Conservation (phyloP, 139 green algal genomes). For the Trebouxia sp. region DNA sequence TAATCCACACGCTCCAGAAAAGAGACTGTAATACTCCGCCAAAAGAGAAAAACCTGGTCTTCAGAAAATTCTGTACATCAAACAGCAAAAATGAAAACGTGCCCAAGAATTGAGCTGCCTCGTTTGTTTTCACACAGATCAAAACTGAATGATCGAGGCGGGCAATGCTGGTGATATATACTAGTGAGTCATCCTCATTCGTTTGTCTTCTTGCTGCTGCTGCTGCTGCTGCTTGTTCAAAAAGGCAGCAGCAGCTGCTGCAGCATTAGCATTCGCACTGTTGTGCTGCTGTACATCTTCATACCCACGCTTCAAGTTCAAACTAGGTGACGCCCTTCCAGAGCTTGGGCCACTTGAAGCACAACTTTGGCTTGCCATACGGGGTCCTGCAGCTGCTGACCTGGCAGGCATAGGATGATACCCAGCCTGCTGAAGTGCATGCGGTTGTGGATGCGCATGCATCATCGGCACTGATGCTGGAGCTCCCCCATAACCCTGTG, state of each 20-base stretch:
- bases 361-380: neutral
- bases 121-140: slow-evolving; percentile 1
- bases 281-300: slow-evolving; percentile 12
- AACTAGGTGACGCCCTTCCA: neutral
- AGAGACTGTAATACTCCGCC: too few species aligned
- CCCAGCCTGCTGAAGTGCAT: neutral
- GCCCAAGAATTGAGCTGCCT: neutral
- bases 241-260: slow-evolving; percentile 9
- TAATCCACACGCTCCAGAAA: too few species aligned
- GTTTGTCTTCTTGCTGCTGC: slow-evolving; percentile 16
- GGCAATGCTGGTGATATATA: neutral
- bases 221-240: slow-evolving; percentile 22
- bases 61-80: slow-evolving; percentile 6
- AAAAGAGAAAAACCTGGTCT: too few species aligned
- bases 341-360: neutral
- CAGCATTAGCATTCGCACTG: slow-evolving; percentile 23
- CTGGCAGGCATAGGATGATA: neutral
- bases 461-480: neutral
- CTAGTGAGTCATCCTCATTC: slow-evolving; percentile 25
- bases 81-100: neutral
- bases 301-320: slow-evolving; percentile 20
- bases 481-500: neutral
- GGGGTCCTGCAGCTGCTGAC: neutral
- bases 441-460: neutral
- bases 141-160: neutral